Conservation (phyloP, 352 stramenopile species). For the Phytophthora palmivora region DNA sequence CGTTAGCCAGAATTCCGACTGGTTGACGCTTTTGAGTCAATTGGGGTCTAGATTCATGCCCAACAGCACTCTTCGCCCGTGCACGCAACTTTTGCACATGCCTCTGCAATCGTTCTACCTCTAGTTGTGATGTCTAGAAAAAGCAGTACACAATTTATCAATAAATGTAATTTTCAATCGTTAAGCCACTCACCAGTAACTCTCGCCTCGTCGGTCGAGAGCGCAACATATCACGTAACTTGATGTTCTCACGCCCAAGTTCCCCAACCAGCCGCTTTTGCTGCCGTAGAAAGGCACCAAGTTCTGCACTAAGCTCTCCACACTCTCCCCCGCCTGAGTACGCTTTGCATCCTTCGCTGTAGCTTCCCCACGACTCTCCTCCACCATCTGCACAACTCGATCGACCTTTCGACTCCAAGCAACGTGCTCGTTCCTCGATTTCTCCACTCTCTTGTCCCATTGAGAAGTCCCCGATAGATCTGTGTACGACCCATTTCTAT, state of each 20-base stretch:
- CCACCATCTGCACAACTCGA: slow-evolving; percentile 16
- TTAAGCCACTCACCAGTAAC: slow-evolving; percentile 25
- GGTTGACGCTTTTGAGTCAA: not conserved
- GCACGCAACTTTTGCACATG: slow-evolving; percentile 17
- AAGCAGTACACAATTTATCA: not conserved
- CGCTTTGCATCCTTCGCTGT: not conserved
- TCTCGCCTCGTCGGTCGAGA: slow-evolving; percentile 36
- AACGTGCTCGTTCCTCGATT: slow-evolving; percentile 12
- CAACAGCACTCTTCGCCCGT: not conserved
- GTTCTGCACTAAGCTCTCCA: slow-evolving; percentile 6
- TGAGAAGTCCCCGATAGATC: not conserved
- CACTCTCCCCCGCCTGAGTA: slow-evolving; percentile 11
- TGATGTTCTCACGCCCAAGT: slow-evolving; percentile 35
- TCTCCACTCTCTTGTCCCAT: slow-evolving; percentile 30
- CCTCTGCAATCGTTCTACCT: slow-evolving; percentile 38
- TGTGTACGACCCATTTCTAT: slow-evolving; percentile 7
- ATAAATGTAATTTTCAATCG: not conserved
- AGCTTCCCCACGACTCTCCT: slow-evolving; percentile 4
- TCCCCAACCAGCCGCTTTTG: slow-evolving; percentile 33
- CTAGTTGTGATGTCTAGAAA: slow-evolving; percentile 29
- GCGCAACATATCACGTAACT: slow-evolving; percentile 39
- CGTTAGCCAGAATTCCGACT: not conserved
- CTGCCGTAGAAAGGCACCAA: slow-evolving; percentile 31
- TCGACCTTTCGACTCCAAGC: slow-evolving; percentile 33
- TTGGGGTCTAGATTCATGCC: not conserved